Percentiles rank a stretch among this genome's conserved stretches.
Evolutionary conservation across 192 early-diverging fungal species (phyloP).

Genomic region (Kickxella alabastrina): DNA sequence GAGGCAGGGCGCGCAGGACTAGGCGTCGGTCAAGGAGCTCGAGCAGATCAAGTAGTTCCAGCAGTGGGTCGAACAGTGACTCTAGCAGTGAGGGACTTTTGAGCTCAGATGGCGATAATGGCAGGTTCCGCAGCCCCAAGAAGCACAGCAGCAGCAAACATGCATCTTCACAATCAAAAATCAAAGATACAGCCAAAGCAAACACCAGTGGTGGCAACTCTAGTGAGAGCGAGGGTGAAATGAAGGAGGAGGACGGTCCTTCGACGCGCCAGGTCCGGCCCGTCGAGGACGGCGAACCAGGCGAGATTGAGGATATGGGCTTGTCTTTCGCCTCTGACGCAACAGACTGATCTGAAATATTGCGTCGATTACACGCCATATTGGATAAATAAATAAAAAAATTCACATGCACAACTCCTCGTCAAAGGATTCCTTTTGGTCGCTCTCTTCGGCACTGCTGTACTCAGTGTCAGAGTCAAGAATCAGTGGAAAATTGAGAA

Average conservation of each 20-base stretch:
- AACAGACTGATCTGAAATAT: neutral
- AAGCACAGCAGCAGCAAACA: neutral
- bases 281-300: constrained; percentile 45
- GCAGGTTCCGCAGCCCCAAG: no score
- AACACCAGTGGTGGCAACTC: no score
- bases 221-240: no score
- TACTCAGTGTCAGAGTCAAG: constrained; percentile 67
- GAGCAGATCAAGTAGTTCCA: constrained; percentile 5
- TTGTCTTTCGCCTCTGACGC: neutral
- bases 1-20: neutral
- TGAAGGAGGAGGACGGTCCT: no score
- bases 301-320: constrained; percentile 45
- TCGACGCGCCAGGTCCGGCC: no score
- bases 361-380: no score
- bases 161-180: neutral
- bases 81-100: constrained; percentile 7
- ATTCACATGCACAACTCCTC: neutral
- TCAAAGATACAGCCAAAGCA: constrained; percentile 6
- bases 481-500: constrained; percentile 87
- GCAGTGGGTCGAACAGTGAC: neutral
- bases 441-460: constrained; percentile 28
- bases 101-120: no score
- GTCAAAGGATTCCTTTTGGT: neutral
- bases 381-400: neutral
- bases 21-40: constrained; percentile 1